These are phyloP conservation scores for Agaricus bisporus DNA, from an alignment of 768 basidiomycete species.

Conservation along the genomic window DNA sequence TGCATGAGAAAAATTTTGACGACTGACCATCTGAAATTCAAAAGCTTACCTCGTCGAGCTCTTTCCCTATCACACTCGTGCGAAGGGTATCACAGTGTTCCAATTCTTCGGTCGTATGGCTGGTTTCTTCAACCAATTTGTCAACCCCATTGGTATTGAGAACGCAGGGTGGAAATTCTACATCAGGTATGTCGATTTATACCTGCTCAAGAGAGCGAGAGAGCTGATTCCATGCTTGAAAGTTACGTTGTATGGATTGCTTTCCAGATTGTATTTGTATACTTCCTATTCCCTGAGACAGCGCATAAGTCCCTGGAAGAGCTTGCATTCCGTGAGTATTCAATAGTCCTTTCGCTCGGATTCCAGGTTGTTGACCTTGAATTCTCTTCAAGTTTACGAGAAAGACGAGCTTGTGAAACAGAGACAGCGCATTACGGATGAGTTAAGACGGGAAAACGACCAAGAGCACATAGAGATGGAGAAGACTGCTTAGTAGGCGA, in stretches of 20 bases:
- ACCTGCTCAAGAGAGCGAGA: neutral
- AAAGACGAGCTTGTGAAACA: constrained; percentile 35
- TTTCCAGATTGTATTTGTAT: constrained; percentile 51
- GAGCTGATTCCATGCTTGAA: neutral
- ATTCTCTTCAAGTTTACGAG: constrained; percentile 32
- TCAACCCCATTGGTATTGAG: constrained; percentile 57
- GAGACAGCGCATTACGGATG: constrained; percentile 33
- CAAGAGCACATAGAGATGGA: neutral
- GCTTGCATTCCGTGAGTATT: constrained; percentile 47
- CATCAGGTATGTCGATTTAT: constrained; percentile 28
- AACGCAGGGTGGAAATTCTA: constrained; percentile 56
- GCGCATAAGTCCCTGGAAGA: constrained; percentile 48
- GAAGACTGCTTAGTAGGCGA: neutral
- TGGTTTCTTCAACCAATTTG: constrained; percentile 61
- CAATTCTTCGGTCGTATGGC: constrained; percentile 52
- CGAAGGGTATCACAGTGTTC: constrained; percentile 56
- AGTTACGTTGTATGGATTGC: constrained; percentile 45
- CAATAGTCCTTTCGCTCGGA: neutral
- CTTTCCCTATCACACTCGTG: constrained; percentile 59
- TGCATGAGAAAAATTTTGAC: neutral
- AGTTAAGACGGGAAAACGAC: constrained; percentile 23
- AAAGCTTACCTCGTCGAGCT: constrained; percentile 61
- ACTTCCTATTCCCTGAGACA: constrained; percentile 60
- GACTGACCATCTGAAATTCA: neutral
- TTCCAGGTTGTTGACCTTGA: neutral